A percentile compares a stretch with the other conserved stretches of the same genome.
phyloP scores from a whole-genome alignment of 2,329 filamentous ascomycete genomes.

The Arthrobotrys iridis region DNA sequence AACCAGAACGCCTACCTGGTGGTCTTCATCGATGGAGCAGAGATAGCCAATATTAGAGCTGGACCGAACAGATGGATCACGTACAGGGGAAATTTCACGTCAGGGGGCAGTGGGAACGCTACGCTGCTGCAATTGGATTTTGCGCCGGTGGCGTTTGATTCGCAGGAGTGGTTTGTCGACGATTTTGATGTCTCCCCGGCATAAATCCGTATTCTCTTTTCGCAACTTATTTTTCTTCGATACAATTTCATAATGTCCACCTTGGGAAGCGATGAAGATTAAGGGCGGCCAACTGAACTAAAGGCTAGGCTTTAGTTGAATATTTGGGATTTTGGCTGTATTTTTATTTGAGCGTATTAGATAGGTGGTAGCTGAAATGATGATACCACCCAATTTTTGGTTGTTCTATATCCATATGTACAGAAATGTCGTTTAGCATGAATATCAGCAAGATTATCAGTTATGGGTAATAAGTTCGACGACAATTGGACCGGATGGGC shows the following conservation, averaged over 20 bases:
- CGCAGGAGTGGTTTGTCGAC: conserved; percentile 40
- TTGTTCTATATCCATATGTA: too few relatives aligned
- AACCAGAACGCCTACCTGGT: conserved; percentile 27
- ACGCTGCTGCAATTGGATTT: conserved; percentile 31
- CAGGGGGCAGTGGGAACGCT: neutral
- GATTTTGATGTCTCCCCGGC: conserved; percentile 23
- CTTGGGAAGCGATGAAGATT: too few relatives aligned
- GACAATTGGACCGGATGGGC: too few relatives aligned
- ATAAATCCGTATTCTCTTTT: neutral
- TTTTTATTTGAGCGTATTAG: too few relatives aligned
- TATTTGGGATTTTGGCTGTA: too few relatives aligned
- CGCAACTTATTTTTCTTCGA: neutral
- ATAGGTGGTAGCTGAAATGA: too few relatives aligned
- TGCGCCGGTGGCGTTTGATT: conserved; percentile 24
- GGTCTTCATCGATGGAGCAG: conserved; percentile 5
- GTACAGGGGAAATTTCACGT: conserved; percentile 23
- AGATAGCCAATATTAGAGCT: conserved; percentile 25
- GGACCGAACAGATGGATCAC: conserved; percentile 12
- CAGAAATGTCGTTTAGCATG: too few relatives aligned
- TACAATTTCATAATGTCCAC: neutral
- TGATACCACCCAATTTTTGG: too few relatives aligned
- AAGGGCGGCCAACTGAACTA: too few relatives aligned
- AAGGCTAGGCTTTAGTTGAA: too few relatives aligned
- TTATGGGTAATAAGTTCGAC: too few relatives aligned
- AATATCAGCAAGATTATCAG: too few relatives aligned